Evolutionary conservation across 148 eudicot species (phyloP).

Genomic region (Diospyros lotus): DNA sequence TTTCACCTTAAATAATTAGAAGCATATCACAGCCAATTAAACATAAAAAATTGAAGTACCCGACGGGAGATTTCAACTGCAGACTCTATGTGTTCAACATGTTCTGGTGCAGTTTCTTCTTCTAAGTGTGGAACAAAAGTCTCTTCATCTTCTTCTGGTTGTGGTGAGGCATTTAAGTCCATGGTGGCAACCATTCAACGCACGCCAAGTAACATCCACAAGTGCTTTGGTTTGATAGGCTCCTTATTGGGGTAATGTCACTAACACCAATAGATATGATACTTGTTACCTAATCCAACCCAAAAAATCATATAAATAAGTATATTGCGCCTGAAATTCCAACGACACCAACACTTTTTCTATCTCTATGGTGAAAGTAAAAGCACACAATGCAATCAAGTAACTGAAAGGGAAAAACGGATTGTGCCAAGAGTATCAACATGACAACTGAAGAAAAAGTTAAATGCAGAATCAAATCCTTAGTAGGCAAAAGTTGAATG

Average conservation of each 20-base stretch:
- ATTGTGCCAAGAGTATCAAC: background rate
- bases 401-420: background rate
- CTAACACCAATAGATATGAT: constrained; percentile 1
- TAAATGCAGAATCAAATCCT: background rate
- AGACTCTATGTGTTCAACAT: constrained; percentile 47
- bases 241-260: background rate
- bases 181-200: constrained; percentile 50
- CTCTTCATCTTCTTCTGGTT: constrained; percentile 90
- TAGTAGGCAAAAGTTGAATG: background rate
- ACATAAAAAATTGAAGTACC: constrained; percentile 36
- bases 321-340: background rate
- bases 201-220: constrained; percentile 20
- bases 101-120: constrained; percentile 44
- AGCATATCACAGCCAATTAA: constrained; percentile 42
- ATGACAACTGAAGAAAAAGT: background rate
- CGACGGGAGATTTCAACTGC: constrained; percentile 69
- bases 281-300: background rate
- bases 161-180: constrained; percentile 92
- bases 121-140: constrained; percentile 44
- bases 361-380: background rate
- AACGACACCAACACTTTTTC: background rate
- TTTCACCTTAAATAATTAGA: constrained; percentile 43
- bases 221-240: constrained; percentile 3
- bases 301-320: background rate
- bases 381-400: background rate